Base-by-base conservation (phyloP, 2,329 filamentous ascomycete species). In the Colletotrichum sp. region DNA sequence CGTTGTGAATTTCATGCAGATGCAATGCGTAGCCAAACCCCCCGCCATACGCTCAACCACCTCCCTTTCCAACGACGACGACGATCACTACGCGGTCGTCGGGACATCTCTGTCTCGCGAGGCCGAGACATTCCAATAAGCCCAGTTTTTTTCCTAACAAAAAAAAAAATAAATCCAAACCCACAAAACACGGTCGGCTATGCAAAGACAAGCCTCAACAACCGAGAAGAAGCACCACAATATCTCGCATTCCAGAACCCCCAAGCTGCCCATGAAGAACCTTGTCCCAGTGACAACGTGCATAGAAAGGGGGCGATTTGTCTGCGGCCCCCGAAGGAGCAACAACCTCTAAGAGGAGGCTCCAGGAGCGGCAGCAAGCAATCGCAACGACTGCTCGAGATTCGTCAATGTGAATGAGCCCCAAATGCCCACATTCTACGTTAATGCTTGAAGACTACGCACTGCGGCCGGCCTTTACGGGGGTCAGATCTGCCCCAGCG, bases 181-280 rank as follows among this genome's bases (percentile, higher is more conserved):
- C 67, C 67, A 70, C 55, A 70, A 62, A 70, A 62, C 67, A 38
- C 36, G 56, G 34, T 70, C 67, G 56, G 67, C 67, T 70, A 61
- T 70, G 55, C 67, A 70, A 28, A 70, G 36, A 70, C 36, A 70
- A 70, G 67, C 67, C 67, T 70, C 67, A 70, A 70, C 67, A 70
- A 52, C 67, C 36, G 67, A 70, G 67, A 8, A 70, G 24, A 24
- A 48, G 36, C 66, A 60, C 52, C 70, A 68, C 70, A 52, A 34
- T 61, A 61, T 55, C 52, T 73, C 36, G 34, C 21, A 61, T 68
- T 67, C 55, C 36, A 68, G 65, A 73, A 52, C 64, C 8, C 60
- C 55, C 26, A 62, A 56, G 34, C 70, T 43, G 70, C 58, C 65
- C 67, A 66, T 55, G 56, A 70, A 52, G 28, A 75, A 61, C 69